These are phyloP conservation scores for Tilletia caries DNA, from an alignment of 1,284 basidiomycete species.

Conservation along the genomic window DNA sequence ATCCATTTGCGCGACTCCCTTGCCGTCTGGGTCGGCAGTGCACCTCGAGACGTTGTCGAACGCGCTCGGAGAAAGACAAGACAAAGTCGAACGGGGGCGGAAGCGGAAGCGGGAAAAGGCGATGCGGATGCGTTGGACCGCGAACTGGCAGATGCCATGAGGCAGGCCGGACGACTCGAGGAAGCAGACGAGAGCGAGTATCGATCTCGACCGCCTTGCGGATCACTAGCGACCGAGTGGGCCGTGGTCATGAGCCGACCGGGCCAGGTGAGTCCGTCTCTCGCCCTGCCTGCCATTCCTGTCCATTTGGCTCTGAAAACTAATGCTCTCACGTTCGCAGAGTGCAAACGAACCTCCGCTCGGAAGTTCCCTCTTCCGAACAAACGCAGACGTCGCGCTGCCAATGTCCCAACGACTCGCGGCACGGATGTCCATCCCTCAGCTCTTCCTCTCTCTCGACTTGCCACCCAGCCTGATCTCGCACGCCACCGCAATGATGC, in stretches of 20 bases:
- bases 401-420: not conserved
- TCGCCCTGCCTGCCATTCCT: not conserved
- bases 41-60: not conserved
- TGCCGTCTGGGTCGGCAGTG: conserved; percentile 5
- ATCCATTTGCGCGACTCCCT: conserved; percentile 11
- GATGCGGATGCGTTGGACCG: not conserved
- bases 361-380: conserved; percentile 5
- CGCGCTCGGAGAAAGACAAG: not conserved
- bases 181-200: not conserved
- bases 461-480: not conserved
- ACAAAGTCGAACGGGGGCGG: too few species aligned
- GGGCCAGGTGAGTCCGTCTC: not conserved
- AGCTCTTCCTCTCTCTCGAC: conserved; percentile 10
- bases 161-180: not conserved
- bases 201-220: not conserved
- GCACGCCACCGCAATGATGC: not conserved
- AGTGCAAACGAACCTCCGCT: not conserved
- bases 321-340: not conserved
- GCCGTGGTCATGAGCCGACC: not conserved
- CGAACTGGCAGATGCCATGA: not conserved
- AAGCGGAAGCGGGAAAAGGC: not conserved
- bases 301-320: not conserved
- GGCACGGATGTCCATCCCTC: not conserved
- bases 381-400: conserved; percentile 5
- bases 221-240: not conserved